phyloP scores from a whole-genome alignment of 139 green algal genomes.

The Auxenochlorella protothecoides region DNA sequence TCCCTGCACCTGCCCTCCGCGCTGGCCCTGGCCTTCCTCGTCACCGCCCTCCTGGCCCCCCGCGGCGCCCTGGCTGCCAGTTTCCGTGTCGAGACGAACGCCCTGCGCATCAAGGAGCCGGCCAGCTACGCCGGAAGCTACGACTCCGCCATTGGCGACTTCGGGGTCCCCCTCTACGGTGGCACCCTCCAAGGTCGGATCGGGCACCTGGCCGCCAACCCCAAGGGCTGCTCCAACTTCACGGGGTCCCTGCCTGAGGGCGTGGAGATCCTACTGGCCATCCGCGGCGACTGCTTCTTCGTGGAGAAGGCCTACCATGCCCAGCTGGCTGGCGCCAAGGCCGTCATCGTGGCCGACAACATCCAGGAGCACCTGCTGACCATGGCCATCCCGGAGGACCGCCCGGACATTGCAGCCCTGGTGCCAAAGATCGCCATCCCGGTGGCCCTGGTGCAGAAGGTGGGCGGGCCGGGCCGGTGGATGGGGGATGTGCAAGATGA shows the following conservation, averaged over 20 bases:
- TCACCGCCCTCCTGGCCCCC: constrained; percentile 5
- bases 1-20: too few relatives aligned
- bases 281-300: constrained; percentile 54
- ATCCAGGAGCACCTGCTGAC: constrained; percentile 46
- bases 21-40: background rate
- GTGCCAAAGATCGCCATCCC: constrained; percentile 54
- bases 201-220: constrained; percentile 21
- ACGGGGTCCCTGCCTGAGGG: background rate
- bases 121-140: constrained; percentile 22
- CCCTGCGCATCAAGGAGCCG: constrained; percentile 33
- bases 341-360: constrained; percentile 50
- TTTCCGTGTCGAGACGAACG: constrained; percentile 41
- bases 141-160: constrained; percentile 53
- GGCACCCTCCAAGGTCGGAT: constrained; percentile 40
- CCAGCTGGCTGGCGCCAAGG: constrained; percentile 54
- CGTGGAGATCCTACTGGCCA: constrained; percentile 24
- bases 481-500: too few relatives aligned
- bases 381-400: constrained; percentile 54
- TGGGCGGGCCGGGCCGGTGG: too few relatives aligned
- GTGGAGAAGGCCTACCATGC: constrained; percentile 55
- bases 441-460: constrained; percentile 34
- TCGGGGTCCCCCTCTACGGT: constrained; percentile 62
- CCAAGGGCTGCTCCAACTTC: constrained; percentile 22
- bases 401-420: constrained; percentile 28
- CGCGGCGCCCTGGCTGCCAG: constrained; percentile 1